A percentile compares a stretch with the other conserved stretches of the same genome.
Evolutionary conservation across 257 asterid genomes (phyloP).

Genomic region (Nicotiana sylvestris): DNA sequence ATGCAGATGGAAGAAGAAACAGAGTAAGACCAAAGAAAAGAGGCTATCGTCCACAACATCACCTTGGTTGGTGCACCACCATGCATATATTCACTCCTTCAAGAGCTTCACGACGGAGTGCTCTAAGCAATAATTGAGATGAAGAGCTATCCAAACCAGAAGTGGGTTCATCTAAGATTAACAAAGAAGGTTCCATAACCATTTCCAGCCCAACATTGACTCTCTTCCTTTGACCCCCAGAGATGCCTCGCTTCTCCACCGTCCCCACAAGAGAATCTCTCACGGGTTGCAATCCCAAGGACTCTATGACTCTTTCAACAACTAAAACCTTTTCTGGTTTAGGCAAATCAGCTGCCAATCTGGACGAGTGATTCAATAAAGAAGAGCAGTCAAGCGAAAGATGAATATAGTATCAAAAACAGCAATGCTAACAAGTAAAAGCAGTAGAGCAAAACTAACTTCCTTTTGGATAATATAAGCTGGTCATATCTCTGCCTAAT

Average conservation of each 20-base stretch:
- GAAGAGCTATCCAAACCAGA: constrained; percentile 98
- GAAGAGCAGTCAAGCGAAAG: not conserved
- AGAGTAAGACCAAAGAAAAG: not conserved
- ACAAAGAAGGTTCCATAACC: constrained; percentile 98
- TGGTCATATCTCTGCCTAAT: not conserved
- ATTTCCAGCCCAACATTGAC: constrained; percentile 96
- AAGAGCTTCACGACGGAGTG: constrained; percentile 97
- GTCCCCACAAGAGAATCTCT: constrained; percentile 97
- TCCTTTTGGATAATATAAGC: not conserved
- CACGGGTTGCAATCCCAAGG: constrained; percentile 83
- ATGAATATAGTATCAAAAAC: not conserved
- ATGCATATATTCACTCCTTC: constrained; percentile 96
- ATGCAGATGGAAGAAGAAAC: not conserved
- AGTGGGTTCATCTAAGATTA: constrained; percentile 98
- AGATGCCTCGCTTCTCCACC: constrained; percentile 93
- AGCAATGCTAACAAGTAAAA: not conserved
- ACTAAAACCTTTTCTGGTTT: constrained; percentile 84
- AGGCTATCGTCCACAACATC: constrained; percentile 1
- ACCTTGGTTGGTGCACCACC: constrained; percentile 99
- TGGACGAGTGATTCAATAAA: constrained; percentile 21
- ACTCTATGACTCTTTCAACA: constrained; percentile 88
- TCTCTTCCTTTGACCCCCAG: constrained; percentile 98
- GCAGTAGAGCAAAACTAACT: not conserved
- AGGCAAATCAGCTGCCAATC: constrained; percentile 64
- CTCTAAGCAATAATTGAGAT: constrained; percentile 83